Evolutionary conservation across 2,329 filamentous ascomycete species (phyloP).

Genomic region (Claviceps digitariae): DNA sequence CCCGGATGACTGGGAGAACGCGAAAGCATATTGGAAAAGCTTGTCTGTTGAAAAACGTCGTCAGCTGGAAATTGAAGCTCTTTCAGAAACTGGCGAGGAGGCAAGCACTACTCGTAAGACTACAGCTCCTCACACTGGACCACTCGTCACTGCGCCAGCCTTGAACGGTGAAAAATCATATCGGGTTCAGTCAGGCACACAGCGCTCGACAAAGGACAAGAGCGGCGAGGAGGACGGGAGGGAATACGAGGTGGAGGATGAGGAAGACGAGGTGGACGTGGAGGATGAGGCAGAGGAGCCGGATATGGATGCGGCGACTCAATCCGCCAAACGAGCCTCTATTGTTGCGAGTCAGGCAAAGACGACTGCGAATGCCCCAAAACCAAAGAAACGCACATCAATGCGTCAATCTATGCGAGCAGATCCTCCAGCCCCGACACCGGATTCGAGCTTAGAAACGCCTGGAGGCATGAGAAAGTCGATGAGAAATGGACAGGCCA

Average conservation of each 20-base stretch:
- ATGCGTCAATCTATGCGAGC: slow-evolving; percentile 36
- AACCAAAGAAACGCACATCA: slow-evolving; percentile 30
- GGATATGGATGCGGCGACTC: background rate
- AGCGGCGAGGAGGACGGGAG: slow-evolving; percentile 3
- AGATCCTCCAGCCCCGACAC: slow-evolving; percentile 11
- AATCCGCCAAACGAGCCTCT: slow-evolving; percentile 2
- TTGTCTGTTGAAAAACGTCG: slow-evolving; percentile 49
- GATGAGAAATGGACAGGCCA: slow-evolving; percentile 12
- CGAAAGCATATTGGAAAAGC: slow-evolving; percentile 57
- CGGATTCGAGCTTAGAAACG: slow-evolving; percentile 7
- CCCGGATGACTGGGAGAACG: slow-evolving; percentile 48
- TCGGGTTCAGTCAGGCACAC: slow-evolving; percentile 25
- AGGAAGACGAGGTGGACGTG: slow-evolving; percentile 6
- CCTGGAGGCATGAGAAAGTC: slow-evolving; percentile 20
- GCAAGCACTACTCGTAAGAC: slow-evolving; percentile 18
- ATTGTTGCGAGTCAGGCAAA: background rate
- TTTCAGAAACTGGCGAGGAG: slow-evolving; percentile 38
- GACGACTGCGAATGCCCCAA: background rate
- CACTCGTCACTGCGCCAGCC: slow-evolving; percentile 6
- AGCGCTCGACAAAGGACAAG: slow-evolving; percentile 12
- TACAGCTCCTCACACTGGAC: slow-evolving; percentile 14
- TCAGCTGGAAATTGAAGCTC: slow-evolving; percentile 44
- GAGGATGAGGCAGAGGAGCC: slow-evolving; percentile 5
- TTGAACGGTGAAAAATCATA: slow-evolving; percentile 18
- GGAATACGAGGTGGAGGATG: slow-evolving; percentile 7